These are phyloP conservation scores for Penicillium salamii DNA, from an alignment of 495 filamentous ascomycete species.

Conservation along the genomic window DNA sequence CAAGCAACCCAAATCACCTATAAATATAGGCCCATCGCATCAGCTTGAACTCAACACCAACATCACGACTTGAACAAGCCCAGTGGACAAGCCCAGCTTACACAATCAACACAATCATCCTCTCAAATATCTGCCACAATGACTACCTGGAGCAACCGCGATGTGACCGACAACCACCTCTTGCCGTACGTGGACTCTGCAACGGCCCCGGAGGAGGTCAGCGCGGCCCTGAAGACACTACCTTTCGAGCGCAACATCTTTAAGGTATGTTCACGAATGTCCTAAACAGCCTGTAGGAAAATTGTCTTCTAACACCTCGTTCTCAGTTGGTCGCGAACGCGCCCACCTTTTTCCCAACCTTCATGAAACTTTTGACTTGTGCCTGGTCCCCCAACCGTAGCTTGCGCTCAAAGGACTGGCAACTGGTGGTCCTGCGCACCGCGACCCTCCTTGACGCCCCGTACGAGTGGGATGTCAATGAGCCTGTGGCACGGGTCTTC, in stretches of 20 bases:
- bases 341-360: no score
- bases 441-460: not conserved
- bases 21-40: not conserved
- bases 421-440: slow-evolving; percentile 1
- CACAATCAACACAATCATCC: not conserved
- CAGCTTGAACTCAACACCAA: not conserved
- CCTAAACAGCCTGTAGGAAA: no score
- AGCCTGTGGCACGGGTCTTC: slow-evolving; percentile 1
- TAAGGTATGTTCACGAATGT: no score
- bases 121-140: not conserved
- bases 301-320: not conserved
- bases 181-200: not conserved
- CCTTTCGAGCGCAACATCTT: slow-evolving; percentile 1
- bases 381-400: not conserved
- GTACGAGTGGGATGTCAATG: slow-evolving; percentile 6
- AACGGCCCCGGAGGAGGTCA: not conserved
- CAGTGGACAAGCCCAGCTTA: no score
- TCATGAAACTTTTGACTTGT: no score
- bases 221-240: not conserved
- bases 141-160: not conserved
- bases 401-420: slow-evolving; percentile 1
- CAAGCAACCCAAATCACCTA: no score
- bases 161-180: not conserved
- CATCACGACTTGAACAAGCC: no score
- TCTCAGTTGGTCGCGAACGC: no score